Percentiles rank a stretch among this genome's conserved stretches.
Evolutionary conservation across 2,329 filamentous ascomycete genomes (phyloP).

Genomic region (Thelonectria discophora): DNA sequence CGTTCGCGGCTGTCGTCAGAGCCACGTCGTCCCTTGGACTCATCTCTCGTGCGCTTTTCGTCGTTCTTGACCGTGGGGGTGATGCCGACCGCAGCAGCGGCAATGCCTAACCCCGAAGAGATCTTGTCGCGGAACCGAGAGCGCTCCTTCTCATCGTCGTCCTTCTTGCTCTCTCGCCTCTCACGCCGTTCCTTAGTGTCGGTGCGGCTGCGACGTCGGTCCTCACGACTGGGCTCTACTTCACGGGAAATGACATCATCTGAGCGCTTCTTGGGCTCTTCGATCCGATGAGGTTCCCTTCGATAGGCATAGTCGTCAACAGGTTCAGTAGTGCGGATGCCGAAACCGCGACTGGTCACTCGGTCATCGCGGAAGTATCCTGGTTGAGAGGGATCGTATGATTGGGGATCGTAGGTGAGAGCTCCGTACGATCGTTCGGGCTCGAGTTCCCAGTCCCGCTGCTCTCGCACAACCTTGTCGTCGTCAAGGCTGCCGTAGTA

Average conservation of each 20-base stretch:
- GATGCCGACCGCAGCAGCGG: constrained; percentile 59
- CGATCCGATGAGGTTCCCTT: constrained; percentile 47
- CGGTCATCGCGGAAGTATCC: constrained; percentile 57
- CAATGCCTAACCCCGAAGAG: constrained; percentile 57
- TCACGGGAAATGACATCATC: constrained; percentile 45
- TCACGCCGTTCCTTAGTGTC: constrained; percentile 43
- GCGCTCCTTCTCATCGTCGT: constrained; percentile 48
- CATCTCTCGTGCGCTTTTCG: constrained; percentile 48
- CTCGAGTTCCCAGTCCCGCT: constrained; percentile 53
- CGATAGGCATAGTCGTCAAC: constrained; percentile 52
- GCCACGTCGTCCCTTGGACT: constrained; percentile 42
- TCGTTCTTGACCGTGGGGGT: constrained; percentile 50
- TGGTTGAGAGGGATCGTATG: constrained; percentile 17
- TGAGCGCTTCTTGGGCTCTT: constrained; percentile 44
- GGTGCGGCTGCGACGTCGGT: constrained; percentile 40
- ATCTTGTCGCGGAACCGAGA: constrained; percentile 59
- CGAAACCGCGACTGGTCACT: constrained; percentile 59
- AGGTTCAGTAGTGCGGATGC: constrained; percentile 55
- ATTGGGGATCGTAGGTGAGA: constrained; percentile 30
- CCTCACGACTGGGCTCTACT: constrained; percentile 43
- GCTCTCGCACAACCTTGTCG: constrained; percentile 53
- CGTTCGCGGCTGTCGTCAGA: constrained; percentile 45
- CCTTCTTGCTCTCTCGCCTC: constrained; percentile 43
- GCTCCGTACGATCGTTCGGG: constrained; percentile 31
- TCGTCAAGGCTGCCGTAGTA: constrained; percentile 60